These are phyloP conservation scores for Neoboletus subvelutipes DNA, from an alignment of 768 basidiomycete genomes.

Conservation along the genomic window DNA sequence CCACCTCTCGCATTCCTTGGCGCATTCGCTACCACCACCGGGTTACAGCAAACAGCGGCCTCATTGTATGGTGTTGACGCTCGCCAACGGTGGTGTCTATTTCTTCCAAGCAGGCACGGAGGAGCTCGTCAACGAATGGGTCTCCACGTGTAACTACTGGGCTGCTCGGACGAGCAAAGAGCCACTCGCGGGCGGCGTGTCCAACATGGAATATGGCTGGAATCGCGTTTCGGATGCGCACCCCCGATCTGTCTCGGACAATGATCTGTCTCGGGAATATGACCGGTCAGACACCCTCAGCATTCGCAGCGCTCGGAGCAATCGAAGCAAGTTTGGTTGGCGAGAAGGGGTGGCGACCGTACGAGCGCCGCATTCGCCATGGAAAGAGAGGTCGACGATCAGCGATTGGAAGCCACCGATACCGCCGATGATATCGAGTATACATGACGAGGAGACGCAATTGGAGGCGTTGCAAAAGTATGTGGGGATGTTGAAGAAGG, in stretches of 20 bases:
- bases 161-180: constrained; percentile 94
- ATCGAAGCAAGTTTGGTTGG: constrained; percentile 71
- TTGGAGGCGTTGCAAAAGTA: constrained; percentile 87
- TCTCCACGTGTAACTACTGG: constrained; percentile 99
- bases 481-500: constrained; percentile 68
- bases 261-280: constrained; percentile 50
- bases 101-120: constrained; percentile 99
- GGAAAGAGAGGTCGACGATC: constrained; percentile 72
- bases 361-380: constrained; percentile 67
- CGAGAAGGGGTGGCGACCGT: constrained; percentile 65
- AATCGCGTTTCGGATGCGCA: constrained; percentile 67
- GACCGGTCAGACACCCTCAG: constrained; percentile 63
- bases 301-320: constrained; percentile 73
- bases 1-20: constrained; percentile 82
- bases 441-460: constrained; percentile 90
- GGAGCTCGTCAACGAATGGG: constrained; percentile 99
- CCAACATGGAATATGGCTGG: constrained; percentile 99
- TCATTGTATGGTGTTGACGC: constrained; percentile 91
- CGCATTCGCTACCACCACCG: constrained; percentile 84
- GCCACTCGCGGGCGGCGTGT: constrained; percentile 92
- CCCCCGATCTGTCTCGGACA: constrained; percentile 56
- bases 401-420: constrained; percentile 95
- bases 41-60: constrained; percentile 91
- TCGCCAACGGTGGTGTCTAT: constrained; percentile 87
- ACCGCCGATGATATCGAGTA: constrained; percentile 78